These are phyloP conservation scores for Heterobasidion occidentale DNA, from an alignment of 1,284 basidiomycete genomes.

Conservation along the genomic window DNA sequence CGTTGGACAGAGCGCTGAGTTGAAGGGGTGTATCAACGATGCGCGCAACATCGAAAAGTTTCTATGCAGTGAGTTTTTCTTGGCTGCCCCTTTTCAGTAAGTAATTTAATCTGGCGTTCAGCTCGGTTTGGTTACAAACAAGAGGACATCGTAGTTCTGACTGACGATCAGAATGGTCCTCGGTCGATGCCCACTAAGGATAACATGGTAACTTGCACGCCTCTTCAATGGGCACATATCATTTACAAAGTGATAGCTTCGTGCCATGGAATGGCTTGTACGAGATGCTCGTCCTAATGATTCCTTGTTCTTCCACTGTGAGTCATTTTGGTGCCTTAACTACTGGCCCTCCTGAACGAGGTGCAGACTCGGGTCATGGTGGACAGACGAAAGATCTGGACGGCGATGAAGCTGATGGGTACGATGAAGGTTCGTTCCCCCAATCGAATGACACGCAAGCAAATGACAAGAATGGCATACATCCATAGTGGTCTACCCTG, in stretches of 20 bases:
- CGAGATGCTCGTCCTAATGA: conserved; percentile 72
- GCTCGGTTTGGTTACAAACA: conserved; percentile 63
- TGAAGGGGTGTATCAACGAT: conserved; percentile 87
- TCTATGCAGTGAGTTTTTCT: conserved; percentile 45
- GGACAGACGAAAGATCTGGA: conserved; percentile 73
- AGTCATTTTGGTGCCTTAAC: background rate
- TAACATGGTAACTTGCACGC: conserved; percentile 62
- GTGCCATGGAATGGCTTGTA: conserved; percentile 84
- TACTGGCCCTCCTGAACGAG: background rate
- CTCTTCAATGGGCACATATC: background rate
- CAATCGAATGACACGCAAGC: background rate
- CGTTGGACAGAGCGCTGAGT: conserved; percentile 48
- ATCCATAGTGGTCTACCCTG: conserved; percentile 70
- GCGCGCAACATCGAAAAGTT: conserved; percentile 72
- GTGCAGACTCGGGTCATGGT: conserved; percentile 72
- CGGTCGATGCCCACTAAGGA: conserved; percentile 63
- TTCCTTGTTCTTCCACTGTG: conserved; percentile 35
- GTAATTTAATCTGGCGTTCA: background rate
- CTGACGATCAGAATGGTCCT: conserved; percentile 64
- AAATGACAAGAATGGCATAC: background rate
- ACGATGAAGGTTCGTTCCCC: conserved; percentile 49
- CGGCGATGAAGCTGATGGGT: conserved; percentile 62
- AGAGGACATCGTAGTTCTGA: conserved; percentile 84
- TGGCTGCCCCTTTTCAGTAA: background rate
- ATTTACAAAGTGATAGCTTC: background rate